Base-by-base conservation (phyloP, 352 stramenopile genomes). In the Phytophthora brassicae region DNA sequence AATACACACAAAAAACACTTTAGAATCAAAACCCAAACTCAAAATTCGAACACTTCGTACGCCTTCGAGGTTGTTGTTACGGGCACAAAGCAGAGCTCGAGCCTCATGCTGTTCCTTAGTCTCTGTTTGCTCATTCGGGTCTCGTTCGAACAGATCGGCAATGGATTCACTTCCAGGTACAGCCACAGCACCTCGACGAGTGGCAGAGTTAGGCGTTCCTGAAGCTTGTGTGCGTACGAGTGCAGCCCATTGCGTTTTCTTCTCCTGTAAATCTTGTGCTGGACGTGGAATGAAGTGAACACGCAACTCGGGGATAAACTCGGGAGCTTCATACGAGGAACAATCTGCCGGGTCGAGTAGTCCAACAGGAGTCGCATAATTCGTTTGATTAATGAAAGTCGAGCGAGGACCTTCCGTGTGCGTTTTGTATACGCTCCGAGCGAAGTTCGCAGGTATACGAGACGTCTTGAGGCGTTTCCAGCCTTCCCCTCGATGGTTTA, bases 51-150 rank as follows among this genome's bases (percentile, higher is more conserved):
- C 6, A 67, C 38, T 44, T 12, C 65, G 61, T 74, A 92, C 83
- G 45, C 80, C 81, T 62, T 87, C 74, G 31, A 92, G 56, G 56
- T 94, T 94, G 72, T 89, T 90, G 79, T 89, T 92, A 22, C 82
- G 78, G 24, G 86, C 80, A 24, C 75, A 90, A 7, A 92, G 67
- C 9, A 94, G 55, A 6, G 80, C 83, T 41, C 70, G 74, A 24
- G 65, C 66, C 22, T 85, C 74, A 16, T 63, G 70, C 33, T 84
- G 67, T 38, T 84, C 78, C 69, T 81, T 76, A 23, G 60, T 60
- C 39, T 75, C 46, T 41, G 77, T 65, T 11, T 52, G 26, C 24
- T 50, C 43, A 20, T 44, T 56, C 29, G 72, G 61, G 7, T 83
- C 74, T 7, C 39, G 64, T 29, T 88, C 77, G 19, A 88, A 74